A percentile compares a stretch with the other conserved stretches of the same genome.
Conservation (phyloP, 257 asterid genomes). For the Solanum neorickii region DNA sequence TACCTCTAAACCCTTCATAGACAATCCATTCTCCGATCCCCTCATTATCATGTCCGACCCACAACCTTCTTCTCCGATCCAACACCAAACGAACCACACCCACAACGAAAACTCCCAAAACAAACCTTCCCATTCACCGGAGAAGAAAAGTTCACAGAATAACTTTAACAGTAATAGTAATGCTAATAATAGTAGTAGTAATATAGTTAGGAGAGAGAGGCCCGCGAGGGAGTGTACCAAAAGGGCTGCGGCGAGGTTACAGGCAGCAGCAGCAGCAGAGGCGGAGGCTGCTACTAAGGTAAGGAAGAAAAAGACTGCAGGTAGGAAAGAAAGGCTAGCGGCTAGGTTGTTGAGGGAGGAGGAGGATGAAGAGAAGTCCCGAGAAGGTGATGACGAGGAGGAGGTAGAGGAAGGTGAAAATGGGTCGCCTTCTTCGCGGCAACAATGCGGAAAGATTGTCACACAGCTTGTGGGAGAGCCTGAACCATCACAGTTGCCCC, state of each 20-base stretch:
- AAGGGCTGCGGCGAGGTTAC: conserved; percentile 76
- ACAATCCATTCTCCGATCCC: conserved; percentile 22
- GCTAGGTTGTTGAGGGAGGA: conserved; percentile 59
- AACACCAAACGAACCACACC: conserved; percentile 12
- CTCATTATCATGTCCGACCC: conserved; percentile 23
- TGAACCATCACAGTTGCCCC: conserved; percentile 77
- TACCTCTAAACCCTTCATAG: conserved; percentile 16
- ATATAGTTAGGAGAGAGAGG: conserved; percentile 59
- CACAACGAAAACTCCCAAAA: neutral
- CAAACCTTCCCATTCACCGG: neutral
- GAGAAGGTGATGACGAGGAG: conserved; percentile 13
- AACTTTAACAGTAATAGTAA: conserved; percentile 20
- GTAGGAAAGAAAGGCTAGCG: conserved; percentile 41
- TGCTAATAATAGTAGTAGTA: conserved; percentile 16
- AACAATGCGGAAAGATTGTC: conserved; percentile 46
- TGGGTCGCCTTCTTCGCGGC: conserved; percentile 22
- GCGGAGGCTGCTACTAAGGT: conserved; percentile 49
- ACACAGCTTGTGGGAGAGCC: conserved; percentile 71
- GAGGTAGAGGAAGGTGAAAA: conserved; percentile 36
- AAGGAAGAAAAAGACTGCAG: conserved; percentile 47
- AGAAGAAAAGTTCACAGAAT: conserved; percentile 5
- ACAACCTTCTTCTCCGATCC: conserved; percentile 60
- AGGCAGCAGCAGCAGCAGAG: conserved; percentile 80
- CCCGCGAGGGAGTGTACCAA: conserved; percentile 97
- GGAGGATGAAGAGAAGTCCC: conserved; percentile 33